These are phyloP conservation scores for Bauhinia variegata DNA, from an alignment of 306 rosid genomes.

Conservation along the genomic window DNA sequence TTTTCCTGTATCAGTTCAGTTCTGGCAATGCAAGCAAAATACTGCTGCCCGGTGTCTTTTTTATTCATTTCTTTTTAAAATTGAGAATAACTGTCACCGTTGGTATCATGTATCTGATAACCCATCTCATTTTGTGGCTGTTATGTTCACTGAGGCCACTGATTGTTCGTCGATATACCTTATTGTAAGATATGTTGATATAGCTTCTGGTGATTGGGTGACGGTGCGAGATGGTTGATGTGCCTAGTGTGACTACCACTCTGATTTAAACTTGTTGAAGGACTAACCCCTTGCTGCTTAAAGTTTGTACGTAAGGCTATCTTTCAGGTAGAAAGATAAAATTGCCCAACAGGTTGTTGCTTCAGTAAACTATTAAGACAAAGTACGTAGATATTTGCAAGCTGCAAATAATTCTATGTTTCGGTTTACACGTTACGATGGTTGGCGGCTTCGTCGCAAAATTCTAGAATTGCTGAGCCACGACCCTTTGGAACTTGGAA, in stretches of 20 bases:
- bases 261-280: slow-evolving; percentile 1
- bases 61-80: neutral
- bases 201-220: slow-evolving; percentile 1
- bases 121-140: slow-evolving; percentile 2
- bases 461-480: slow-evolving; percentile 34
- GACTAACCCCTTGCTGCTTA: neutral
- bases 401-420: neutral
- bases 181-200: neutral
- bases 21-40: neutral
- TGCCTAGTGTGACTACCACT: slow-evolving; percentile 15
- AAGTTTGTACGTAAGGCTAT: neutral
- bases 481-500: slow-evolving; percentile 1
- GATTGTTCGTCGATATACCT: slow-evolving; percentile 8
- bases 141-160: neutral
- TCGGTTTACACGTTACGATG: neutral
- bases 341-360: no score
- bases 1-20: no score
- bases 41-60: slow-evolving; percentile 10
- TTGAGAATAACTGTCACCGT: neutral
- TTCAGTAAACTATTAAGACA: no score
- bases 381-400: neutral
- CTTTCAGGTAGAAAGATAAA: neutral
- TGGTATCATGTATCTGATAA: neutral
- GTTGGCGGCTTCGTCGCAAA: slow-evolving; percentile 38
- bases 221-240: neutral